Conservation (phyloP, 1,284 basidiomycete genomes). For the Ceratobasidium theobromae region DNA sequence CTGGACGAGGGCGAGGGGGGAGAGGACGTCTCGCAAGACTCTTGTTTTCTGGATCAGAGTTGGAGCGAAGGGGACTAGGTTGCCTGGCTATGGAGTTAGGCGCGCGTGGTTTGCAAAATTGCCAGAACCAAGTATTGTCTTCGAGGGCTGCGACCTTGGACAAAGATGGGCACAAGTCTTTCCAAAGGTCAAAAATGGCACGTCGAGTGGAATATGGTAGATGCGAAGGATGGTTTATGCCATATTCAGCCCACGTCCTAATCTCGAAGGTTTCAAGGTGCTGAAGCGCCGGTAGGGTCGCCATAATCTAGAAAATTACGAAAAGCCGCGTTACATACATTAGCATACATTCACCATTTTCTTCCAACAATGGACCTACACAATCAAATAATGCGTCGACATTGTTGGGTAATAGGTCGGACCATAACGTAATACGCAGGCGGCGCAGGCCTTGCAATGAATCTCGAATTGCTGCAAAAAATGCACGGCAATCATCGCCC, state of each 20-base stretch:
- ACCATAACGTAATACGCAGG: slow-evolving; percentile 19
- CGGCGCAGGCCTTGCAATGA: slow-evolving; percentile 7
- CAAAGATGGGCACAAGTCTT: slow-evolving; percentile 25
- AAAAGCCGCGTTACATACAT: neutral
- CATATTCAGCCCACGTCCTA: slow-evolving; percentile 29
- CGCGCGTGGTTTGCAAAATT: neutral
- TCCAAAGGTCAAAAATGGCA: slow-evolving; percentile 23
- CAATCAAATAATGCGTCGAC: slow-evolving; percentile 25
- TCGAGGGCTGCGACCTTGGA: slow-evolving; percentile 14
- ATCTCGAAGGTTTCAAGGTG: slow-evolving; percentile 22
- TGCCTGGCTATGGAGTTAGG: neutral
- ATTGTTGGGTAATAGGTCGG: slow-evolving; percentile 17
- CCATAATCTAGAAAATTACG: slow-evolving; percentile 13
- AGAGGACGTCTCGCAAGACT: neutral
- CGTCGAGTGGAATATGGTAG: slow-evolving; percentile 13
- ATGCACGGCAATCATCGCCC: slow-evolving; percentile 19
- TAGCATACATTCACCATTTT: slow-evolving; percentile 16
- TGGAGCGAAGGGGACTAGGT: neutral
- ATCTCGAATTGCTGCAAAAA: slow-evolving; percentile 25
- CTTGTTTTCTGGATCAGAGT: slow-evolving; percentile 14
- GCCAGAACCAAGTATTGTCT: slow-evolving; percentile 14
- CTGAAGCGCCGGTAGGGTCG: slow-evolving; percentile 16
- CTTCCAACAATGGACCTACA: neutral
- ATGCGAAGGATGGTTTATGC: slow-evolving; percentile 24
- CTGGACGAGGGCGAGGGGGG: slow-evolving; percentile 21